phyloP scores from a whole-genome alignment of 2,329 filamentous ascomycete genomes.

The Trichoderma atroviride region DNA sequence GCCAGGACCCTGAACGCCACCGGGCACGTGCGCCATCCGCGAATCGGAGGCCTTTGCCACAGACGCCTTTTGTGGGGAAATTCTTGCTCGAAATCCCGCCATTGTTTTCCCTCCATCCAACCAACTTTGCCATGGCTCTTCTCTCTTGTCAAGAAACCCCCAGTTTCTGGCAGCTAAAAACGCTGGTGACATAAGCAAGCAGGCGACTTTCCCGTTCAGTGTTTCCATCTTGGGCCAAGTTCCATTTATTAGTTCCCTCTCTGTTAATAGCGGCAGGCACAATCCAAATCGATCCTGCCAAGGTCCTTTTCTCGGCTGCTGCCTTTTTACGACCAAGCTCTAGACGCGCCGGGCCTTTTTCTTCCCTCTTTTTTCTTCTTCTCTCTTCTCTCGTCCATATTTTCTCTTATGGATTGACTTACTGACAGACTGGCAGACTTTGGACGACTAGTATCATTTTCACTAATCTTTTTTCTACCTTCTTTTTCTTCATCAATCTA shows the following conservation, averaged over 20 bases:
- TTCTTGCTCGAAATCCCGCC: not conserved
- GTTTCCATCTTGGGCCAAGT: not conserved
- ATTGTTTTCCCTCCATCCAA: not conserved
- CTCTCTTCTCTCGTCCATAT: not conserved
- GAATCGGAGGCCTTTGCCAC: conserved; percentile 7
- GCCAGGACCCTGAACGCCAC: conserved; percentile 1
- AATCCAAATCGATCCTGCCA: conserved; percentile 7
- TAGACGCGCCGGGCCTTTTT: conserved; percentile 7
- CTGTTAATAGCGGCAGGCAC: not conserved
- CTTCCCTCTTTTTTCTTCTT: not conserved
- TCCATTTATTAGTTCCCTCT: not conserved
- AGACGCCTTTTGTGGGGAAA: not conserved
- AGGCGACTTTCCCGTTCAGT: not conserved
- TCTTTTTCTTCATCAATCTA: not conserved
- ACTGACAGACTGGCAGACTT: not conserved
- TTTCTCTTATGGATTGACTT: not conserved
- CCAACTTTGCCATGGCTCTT: not conserved
- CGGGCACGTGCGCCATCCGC: conserved; percentile 14
- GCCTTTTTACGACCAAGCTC: conserved; percentile 14
- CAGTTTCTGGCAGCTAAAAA: not conserved
- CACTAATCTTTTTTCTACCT: conserved; percentile 10
- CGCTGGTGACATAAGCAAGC: not conserved
- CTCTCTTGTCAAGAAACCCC: not conserved
- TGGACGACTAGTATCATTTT: not conserved
- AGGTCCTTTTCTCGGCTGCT: not conserved